Evolutionary conservation across 495 filamentous ascomycete genomes (phyloP), one percentile per base, ranked within the genome.

Genomic region (Neurospora intermedia): DNA sequence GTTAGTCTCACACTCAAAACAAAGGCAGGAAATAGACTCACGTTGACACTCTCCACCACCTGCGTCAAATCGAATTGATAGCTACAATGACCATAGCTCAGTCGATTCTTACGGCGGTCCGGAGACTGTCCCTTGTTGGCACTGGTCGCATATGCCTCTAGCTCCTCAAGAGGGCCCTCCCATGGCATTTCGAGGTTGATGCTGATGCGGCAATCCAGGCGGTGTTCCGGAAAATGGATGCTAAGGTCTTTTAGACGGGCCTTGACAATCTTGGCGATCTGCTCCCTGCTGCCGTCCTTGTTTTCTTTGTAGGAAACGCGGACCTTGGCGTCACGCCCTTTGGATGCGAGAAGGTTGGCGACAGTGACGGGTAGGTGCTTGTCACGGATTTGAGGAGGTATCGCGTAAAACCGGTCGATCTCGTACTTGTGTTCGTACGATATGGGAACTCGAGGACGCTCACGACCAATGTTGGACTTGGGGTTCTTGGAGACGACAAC

Each of bases 1-100:
- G 73, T 75, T 35, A 73, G 75, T 39, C 31, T 59, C 69, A 42
- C 38, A 38, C 42, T 72, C 13, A 40, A 27, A 8, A 70, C 20
- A 69, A 27, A 69, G 69, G 27, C 45, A 23, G 66, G 20, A 23
- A 71, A 15, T 16, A 70, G 71, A 86, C 87, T 82, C 83, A 93
- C 90, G 72, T 88, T 87, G 69, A 74, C 69, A 7, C 42, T 74
- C 66, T 78, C 76, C 11, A 89, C 91, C 15, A 98, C 94, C 78
- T 97, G 94, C 0, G 94, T 98, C 45, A 98, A 81, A 83, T 98
- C 94, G 76, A 98, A 86, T 76, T 94, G 93, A 79, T 96, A 97
- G 27, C 86, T 88, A 66, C 91, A 82, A 79, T 97, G 95, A 23
- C 85, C 88, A 83, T 98, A 98, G 79, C 92, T 94, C 82, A 98